Conservation (phyloP, 2,329 filamentous ascomycete genomes). For the Arthroderma sp. region DNA sequence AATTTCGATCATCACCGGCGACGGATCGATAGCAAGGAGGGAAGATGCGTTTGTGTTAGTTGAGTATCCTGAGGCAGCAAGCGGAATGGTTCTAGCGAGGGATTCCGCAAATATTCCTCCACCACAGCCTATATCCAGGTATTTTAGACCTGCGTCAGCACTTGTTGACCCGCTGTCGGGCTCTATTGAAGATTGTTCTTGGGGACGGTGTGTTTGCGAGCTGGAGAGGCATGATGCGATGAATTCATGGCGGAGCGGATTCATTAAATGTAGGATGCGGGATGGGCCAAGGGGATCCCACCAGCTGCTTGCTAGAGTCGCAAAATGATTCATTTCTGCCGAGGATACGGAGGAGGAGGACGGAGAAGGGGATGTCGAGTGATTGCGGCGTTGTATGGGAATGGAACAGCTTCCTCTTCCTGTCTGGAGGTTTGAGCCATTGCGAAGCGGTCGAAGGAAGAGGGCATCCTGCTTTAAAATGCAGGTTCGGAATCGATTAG, state of each 20-base stretch:
- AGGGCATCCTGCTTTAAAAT: not conserved
- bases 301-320: conserved; percentile 82
- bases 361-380: conserved; percentile 10
- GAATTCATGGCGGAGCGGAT: conserved; percentile 89
- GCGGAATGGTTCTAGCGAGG: conserved; percentile 33
- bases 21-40: conserved; percentile 37
- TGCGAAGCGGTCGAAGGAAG: not conserved
- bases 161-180: not conserved
- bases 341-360: conserved; percentile 62
- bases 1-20: conserved; percentile 40
- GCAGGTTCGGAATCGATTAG: not conserved
- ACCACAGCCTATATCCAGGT: conserved; percentile 88
- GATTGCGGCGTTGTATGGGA: conserved; percentile 8
- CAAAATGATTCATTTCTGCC: conserved; percentile 87
- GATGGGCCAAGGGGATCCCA: conserved; percentile 94
- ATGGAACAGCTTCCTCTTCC: not conserved
- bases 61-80: conserved; percentile 9
- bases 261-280: conserved; percentile 91
- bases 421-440: not conserved
- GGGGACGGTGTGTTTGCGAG: conserved; percentile 20
- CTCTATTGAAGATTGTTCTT: conserved; percentile 12
- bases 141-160: conserved; percentile 43
- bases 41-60: conserved; percentile 26
- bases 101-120: conserved; percentile 90
- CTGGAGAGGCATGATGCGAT: conserved; percentile 59